These are phyloP conservation scores for Davidsoniella neocaledoniae DNA, from an alignment of 2,329 filamentous ascomycete genomes.

Conservation along the genomic window DNA sequence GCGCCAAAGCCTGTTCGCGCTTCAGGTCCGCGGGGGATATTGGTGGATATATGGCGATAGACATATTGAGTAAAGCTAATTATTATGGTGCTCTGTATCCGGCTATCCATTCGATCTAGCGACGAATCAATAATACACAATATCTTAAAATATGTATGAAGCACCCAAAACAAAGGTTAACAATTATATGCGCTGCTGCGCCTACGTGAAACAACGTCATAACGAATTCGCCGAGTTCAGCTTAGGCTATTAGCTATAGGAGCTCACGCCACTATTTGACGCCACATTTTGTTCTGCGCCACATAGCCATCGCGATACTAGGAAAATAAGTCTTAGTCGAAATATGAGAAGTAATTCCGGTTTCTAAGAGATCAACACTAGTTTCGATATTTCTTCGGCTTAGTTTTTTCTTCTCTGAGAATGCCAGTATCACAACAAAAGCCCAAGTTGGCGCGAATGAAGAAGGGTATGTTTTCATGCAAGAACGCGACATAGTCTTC, in stretches of 20 bases:
- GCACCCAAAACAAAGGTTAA: too few relatives aligned
- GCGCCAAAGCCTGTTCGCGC: constrained; percentile 30
- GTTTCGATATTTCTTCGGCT: too few relatives aligned
- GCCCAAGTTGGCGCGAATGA: constrained; percentile 22
- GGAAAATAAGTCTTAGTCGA: too few relatives aligned
- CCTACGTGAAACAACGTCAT: neutral
- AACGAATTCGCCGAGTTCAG: neutral
- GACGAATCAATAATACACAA: too few relatives aligned
- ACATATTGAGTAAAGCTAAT: constrained; percentile 26
- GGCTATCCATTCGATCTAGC: too few relatives aligned
- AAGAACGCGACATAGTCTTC: too few relatives aligned
- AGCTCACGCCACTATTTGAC: neutral
- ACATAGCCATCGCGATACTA: neutral
- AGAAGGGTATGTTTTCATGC: constrained; percentile 18
- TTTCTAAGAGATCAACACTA: too few relatives aligned
- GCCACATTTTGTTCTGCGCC: constrained; percentile 5
- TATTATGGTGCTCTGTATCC: too few relatives aligned
- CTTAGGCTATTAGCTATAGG: neutral
- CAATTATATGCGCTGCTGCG: too few relatives aligned
- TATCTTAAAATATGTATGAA: too few relatives aligned
- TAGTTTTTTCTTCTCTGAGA: neutral
- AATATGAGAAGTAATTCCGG: too few relatives aligned
- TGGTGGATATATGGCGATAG: constrained; percentile 41
- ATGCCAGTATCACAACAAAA: constrained; percentile 13
- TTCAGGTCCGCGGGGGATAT: constrained; percentile 33